Percentiles rank a stretch among this genome's conserved stretches.
phyloP scores from a whole-genome alignment of 208 protist species.

The Wallacemonas rigidus region DNA sequence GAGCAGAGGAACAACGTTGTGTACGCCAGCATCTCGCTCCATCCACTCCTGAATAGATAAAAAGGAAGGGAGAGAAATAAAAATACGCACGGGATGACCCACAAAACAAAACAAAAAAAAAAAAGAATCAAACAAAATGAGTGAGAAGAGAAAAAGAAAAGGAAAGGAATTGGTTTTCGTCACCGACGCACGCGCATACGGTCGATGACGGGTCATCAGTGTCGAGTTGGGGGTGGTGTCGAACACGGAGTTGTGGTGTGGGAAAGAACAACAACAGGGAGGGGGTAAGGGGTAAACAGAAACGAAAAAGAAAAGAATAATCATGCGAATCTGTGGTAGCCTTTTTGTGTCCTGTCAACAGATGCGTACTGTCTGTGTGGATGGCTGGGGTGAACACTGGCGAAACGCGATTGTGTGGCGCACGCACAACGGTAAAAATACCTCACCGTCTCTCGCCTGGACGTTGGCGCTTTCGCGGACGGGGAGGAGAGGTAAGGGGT shows the following conservation, averaged over 20 bases:
- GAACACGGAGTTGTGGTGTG: not conserved
- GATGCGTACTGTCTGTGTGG: no score
- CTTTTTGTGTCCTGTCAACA: not conserved
- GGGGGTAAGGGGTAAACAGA: not conserved
- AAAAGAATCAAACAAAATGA: not conserved
- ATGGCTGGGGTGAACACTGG: no score
- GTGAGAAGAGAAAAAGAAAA: not conserved
- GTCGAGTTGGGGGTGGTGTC: conserved; percentile 3
- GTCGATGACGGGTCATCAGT: not conserved
- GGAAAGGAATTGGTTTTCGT: not conserved
- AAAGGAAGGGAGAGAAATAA: not conserved
- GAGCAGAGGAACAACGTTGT: conserved; percentile 10
- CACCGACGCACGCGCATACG: not conserved
- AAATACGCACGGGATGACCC: not conserved
- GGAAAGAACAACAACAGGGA: conserved; percentile 2
- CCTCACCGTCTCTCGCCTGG: no score
- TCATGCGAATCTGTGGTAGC: not conserved
- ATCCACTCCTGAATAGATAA: not conserved
- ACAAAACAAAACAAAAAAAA: conserved; percentile 5
- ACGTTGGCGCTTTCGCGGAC: not conserved
- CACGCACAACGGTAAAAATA: no score
- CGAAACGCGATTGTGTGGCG: no score
- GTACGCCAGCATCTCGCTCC: conserved; percentile 5
- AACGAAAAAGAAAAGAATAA: not conserved
- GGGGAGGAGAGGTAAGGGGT: not conserved